Base-by-base conservation (phyloP, 2,329 filamentous ascomycete species). In the Ustilaginoidea virens region DNA sequence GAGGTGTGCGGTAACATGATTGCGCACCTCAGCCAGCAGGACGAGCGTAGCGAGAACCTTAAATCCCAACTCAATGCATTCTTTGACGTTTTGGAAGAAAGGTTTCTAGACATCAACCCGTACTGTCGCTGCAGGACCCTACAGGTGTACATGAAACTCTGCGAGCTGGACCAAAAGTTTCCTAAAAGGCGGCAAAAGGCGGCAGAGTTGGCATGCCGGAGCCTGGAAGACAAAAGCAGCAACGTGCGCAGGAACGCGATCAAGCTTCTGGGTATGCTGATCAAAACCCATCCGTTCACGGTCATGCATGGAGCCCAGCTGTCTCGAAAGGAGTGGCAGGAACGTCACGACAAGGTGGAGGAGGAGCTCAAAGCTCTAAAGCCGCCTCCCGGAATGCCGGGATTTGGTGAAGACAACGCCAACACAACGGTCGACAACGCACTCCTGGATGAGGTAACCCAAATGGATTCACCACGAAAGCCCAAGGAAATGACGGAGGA, bases 1-100 rank as follows among this genome's bases (percentile, higher is more conserved):
- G 90, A 98, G 51, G 86, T 98, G 5, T 96, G 86, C 49, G 92
- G 90, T 29, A 96, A 98, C 53, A 73, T 98, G 56, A 80, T 98
- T 44, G 70, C 73, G 11, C 80, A 94, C 53, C 68, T 98, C 24
- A 93, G 80, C 54, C 87, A 80, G 46, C 79, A 92, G 43, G 83
- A 92, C 46, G 87, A 96, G 49, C 73, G 82, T 29, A 81, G 77
- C 43, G 87, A 96, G 42, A 90, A 90, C 49, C 78, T 87, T 60
- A 92, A 93, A 53, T 83, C 80, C 0, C 90, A 98, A 49, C 79
- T 98, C 35, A 90, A 92, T 40, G 85, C 86, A 13, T 98, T 96
- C 49, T 96, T 96, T 45, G 87, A 96, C 44, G 86, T 96, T 0
- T 62, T 98, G 3, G 86, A 98, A 48, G 87, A 96, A 55, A 75